phyloP scores from a whole-genome alignment of 495 filamentous ascomycete genomes.

The Xylaria bambusicola region DNA sequence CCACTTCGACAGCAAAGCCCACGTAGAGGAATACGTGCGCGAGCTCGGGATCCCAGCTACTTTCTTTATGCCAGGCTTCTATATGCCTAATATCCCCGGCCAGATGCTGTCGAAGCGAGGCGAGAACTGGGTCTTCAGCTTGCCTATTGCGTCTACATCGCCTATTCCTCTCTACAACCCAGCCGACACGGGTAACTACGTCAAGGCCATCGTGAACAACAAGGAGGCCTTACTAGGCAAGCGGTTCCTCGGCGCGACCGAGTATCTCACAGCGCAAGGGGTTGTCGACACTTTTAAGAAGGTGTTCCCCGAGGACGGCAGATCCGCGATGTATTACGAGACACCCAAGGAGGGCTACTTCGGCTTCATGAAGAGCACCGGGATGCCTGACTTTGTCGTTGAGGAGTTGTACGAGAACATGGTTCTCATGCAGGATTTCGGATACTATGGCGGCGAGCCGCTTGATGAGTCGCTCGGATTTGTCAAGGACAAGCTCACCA shows the following conservation, averaged over 20 bases:
- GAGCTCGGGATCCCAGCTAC: constrained; percentile 48
- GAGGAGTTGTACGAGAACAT: constrained; percentile 59
- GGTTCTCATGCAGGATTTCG: constrained; percentile 49
- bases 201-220: constrained; percentile 51
- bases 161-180: constrained; percentile 58
- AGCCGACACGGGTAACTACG: constrained; percentile 58
- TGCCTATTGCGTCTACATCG: constrained; percentile 40
- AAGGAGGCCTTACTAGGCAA: constrained; percentile 43
- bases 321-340: constrained; percentile 44
- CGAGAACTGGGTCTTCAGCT: constrained; percentile 41
- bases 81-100: constrained; percentile 56
- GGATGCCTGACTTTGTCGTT: constrained; percentile 43
- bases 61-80: constrained; percentile 60
- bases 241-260: constrained; percentile 47
- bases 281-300: constrained; percentile 53
- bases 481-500: constrained; percentile 41
- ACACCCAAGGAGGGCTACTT: constrained; percentile 51
- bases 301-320: constrained; percentile 50
- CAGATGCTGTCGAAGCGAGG: constrained; percentile 34
- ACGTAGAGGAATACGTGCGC: constrained; percentile 60
- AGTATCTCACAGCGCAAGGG: constrained; percentile 50
- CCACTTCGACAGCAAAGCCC: constrained; percentile 65
- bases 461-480: constrained; percentile 39
- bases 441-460: constrained; percentile 52
- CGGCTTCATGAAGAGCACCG: constrained; percentile 36